A percentile compares a stretch with the other conserved stretches of the same genome.
These are phyloP conservation scores for Arthroderma sp. DNA, from an alignment of 2,329 filamentous ascomycete species.

Conservation along the genomic window DNA sequence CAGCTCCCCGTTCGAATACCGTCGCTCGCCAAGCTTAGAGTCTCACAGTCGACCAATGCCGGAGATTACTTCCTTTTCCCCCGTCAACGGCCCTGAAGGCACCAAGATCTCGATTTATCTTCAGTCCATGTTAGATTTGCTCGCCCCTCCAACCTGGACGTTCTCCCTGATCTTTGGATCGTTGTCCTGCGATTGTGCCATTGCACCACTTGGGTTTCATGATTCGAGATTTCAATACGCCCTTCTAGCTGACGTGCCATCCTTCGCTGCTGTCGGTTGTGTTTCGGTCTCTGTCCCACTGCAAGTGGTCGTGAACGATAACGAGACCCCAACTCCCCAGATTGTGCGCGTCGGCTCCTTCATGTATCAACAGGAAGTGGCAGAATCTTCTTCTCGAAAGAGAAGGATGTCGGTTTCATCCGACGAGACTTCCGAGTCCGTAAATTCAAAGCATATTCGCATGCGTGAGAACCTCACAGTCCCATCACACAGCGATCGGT, in stretches of 20 bases:
- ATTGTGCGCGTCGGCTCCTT: conserved; percentile 48
- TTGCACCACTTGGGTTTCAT: conserved; percentile 47
- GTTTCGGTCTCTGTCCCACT: conserved; percentile 45
- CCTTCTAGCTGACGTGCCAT: conserved; percentile 59
- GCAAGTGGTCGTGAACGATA: conserved; percentile 46
- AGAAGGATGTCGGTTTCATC: conserved; percentile 42
- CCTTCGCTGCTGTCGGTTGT: conserved; percentile 44
- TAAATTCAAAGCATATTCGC: conserved; percentile 38
- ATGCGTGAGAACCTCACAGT: conserved; percentile 35
- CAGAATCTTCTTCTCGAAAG: conserved; percentile 36
- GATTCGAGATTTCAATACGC: conserved; percentile 54
- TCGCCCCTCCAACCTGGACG: conserved; percentile 37
- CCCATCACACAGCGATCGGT: conserved; percentile 20
- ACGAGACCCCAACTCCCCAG: conserved; percentile 37
- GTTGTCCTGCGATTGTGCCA: conserved; percentile 55
- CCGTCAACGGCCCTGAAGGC: conserved; percentile 53
- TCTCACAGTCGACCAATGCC: conserved; percentile 46
- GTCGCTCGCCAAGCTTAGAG: conserved; percentile 54
- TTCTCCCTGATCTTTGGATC: conserved; percentile 65
- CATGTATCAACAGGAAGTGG: conserved; percentile 41
- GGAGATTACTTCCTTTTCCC: conserved; percentile 57
- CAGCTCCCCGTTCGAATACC: conserved; percentile 43
- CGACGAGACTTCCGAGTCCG: conserved; percentile 34
- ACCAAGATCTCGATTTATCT: conserved; percentile 63
- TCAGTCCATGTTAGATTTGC: conserved; percentile 61